Base-by-base conservation (phyloP, 2,329 filamentous ascomycete genomes). In the Colletotrichum orchidophilum region DNA sequence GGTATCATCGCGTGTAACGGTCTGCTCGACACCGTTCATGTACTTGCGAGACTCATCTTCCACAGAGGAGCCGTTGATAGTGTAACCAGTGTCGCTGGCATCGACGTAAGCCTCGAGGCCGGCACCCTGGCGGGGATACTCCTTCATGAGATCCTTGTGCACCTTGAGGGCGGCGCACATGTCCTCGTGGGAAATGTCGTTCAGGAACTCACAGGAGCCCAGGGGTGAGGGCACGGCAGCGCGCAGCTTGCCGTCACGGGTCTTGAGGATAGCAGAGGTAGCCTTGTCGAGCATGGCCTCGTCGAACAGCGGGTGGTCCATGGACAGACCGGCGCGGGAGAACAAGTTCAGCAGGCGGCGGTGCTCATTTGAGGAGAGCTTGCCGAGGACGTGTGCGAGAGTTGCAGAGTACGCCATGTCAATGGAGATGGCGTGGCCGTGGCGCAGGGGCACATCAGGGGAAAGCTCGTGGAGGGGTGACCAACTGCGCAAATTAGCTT, bases 351-450 rank as follows among this genome's bases (percentile, higher is more conserved):
- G 81, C 1, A 93, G 80, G 21, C 91, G 86, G 29, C 81, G 83
- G 77, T 93, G 90, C 74, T 93, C 91, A 1, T 83, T 83, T 54
- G 89, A 82, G 26, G 84, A 86, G 11, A 94, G 84, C 0, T 92
- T 82, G 4, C 90, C 89, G n/a, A 90, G 87, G 70, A 84, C 80
- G 77, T 91, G 87, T 21, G 91, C 90, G 4, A 94, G 84, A 0
- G 92, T 93, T 0, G 91, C 91, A 0, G 91, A 92, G 81, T 91
- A 94, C 0, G 91, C 92, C 92, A 94, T 94, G 78, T 93, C 92
- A 72, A 93, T 92, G 2, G 90, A 92, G 75, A 94, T 93, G 74
- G 92, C 92, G 77, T 94, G 92, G 3, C 92, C 92, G 77, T 94
- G 92, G 52, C 91, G 89, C 53, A 93, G 86, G 1, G 91, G 91